phyloP scores from a whole-genome alignment of 352 stramenopile species.

The Phytophthora sansomeana region DNA sequence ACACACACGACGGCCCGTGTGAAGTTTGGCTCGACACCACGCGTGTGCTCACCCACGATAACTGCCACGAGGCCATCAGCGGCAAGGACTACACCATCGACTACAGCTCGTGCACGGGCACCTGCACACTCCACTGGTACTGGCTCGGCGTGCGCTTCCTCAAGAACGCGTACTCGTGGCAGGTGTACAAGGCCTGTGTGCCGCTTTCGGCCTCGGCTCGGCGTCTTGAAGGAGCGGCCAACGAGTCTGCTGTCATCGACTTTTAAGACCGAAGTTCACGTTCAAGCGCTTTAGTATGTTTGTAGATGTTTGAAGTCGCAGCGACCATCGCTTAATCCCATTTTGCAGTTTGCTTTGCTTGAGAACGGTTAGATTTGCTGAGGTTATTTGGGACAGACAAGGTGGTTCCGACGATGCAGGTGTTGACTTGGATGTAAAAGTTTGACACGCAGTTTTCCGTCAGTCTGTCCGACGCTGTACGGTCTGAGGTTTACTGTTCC shows the following conservation, averaged over 20 bases:
- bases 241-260: conserved; percentile 34
- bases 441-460: conserved; percentile 3
- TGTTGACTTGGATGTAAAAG: conserved; percentile 21
- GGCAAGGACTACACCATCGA: conserved; percentile 50
- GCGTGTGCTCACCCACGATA: conserved; percentile 47
- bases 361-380: conserved; percentile 9
- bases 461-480: not conserved
- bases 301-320: conserved; percentile 19
- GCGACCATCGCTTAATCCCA: conserved; percentile 2
- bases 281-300: conserved; percentile 5
- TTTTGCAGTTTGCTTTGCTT: conserved; percentile 6
- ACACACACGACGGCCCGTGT: conserved; percentile 60
- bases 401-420: conserved; percentile 25
- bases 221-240: conserved; percentile 28
- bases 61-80: conserved; percentile 44
- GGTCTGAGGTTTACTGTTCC: not conserved
- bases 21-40: conserved; percentile 58
- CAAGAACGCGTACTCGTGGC: conserved; percentile 61
- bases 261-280: conserved; percentile 19
- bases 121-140: conserved; percentile 55
- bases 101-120: conserved; percentile 53
- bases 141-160: conserved; percentile 54
- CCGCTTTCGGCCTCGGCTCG: conserved; percentile 39
- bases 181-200: conserved; percentile 61
- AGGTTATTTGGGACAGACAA: conserved; percentile 10